These are phyloP conservation scores for Dryadomyces sulphureus DNA, from an alignment of 2,329 filamentous ascomycete genomes.

Conservation along the genomic window DNA sequence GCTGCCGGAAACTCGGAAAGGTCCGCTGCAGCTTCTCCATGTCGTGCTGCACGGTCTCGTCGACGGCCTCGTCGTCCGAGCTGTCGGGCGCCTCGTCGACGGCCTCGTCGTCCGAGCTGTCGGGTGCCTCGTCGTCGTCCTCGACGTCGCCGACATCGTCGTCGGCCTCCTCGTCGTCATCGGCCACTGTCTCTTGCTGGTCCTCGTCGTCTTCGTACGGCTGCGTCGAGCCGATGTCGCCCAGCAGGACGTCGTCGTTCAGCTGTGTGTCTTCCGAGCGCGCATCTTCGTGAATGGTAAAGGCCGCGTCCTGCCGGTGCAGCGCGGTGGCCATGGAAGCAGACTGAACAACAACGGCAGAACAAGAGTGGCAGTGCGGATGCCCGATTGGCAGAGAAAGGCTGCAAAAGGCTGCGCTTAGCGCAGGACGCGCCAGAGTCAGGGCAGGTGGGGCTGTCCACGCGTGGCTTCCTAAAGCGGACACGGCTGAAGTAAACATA, in stretches of 20 bases:
- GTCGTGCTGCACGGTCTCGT: constrained; percentile 61
- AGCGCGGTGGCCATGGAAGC: constrained; percentile 9
- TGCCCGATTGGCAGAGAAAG: not conserved
- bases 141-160: constrained; percentile 26
- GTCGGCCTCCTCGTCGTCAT: constrained; percentile 30
- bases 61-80: constrained; percentile 49
- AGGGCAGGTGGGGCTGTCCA: not conserved
- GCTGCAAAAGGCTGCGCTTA: constrained; percentile 1
- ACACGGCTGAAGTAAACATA: constrained; percentile 18
- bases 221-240: constrained; percentile 12
- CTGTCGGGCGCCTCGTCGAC: constrained; percentile 28
- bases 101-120: constrained; percentile 18
- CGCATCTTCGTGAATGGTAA: constrained; percentile 35
- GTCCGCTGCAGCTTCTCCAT: constrained; percentile 72
- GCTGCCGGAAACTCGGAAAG: constrained; percentile 70
- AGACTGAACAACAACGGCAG: not conserved
- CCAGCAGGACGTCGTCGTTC: constrained; percentile 26
- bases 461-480: constrained; percentile 7
- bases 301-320: constrained; percentile 21
- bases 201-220: constrained; percentile 24
- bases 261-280: constrained; percentile 32
- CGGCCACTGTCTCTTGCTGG: constrained; percentile 27
- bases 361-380: not conserved
- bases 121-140: constrained; percentile 17
- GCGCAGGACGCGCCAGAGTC: not conserved